Conservation (phyloP, 345 rosid species). For the Isatis tinctoria region DNA sequence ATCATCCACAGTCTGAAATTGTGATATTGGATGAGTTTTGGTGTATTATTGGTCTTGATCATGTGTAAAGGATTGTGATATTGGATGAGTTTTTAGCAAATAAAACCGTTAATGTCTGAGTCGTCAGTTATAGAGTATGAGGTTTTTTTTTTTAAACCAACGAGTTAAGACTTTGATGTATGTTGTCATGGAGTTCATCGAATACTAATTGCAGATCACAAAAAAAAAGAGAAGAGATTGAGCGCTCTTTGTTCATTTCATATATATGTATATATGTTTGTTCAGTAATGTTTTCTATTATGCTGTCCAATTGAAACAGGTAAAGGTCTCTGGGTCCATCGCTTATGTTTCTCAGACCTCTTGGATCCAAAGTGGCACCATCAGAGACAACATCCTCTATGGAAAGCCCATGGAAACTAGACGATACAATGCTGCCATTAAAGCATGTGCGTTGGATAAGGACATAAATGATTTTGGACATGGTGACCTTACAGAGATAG, state of each 20-base stretch:
- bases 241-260: not conserved
- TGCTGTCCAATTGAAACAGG: slow-evolving; percentile 36
- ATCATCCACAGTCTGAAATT: too few species aligned
- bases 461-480: slow-evolving; percentile 58
- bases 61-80: too few species aligned
- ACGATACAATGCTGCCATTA: slow-evolving; percentile 51
- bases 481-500: slow-evolving; percentile 80
- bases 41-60: too few species aligned
- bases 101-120: too few species aligned
- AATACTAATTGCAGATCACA: too few species aligned
- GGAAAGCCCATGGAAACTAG: slow-evolving; percentile 59
- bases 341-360: slow-evolving; percentile 80
- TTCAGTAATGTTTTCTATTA: not conserved
- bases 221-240: too few species aligned
- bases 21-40: too few species aligned
- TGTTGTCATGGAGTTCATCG: too few species aligned
- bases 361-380: slow-evolving; percentile 84
- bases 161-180: too few species aligned
- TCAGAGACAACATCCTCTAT: slow-evolving; percentile 62
- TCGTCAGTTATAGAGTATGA: too few species aligned
- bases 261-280: not conserved
- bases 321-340: slow-evolving; percentile 44
- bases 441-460: slow-evolving; percentile 67
- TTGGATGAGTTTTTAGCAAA: too few species aligned
- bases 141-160: too few species aligned